Evolutionary conservation across 139 green algal species (phyloP).

Genomic region (Micractinium sp.): DNA sequence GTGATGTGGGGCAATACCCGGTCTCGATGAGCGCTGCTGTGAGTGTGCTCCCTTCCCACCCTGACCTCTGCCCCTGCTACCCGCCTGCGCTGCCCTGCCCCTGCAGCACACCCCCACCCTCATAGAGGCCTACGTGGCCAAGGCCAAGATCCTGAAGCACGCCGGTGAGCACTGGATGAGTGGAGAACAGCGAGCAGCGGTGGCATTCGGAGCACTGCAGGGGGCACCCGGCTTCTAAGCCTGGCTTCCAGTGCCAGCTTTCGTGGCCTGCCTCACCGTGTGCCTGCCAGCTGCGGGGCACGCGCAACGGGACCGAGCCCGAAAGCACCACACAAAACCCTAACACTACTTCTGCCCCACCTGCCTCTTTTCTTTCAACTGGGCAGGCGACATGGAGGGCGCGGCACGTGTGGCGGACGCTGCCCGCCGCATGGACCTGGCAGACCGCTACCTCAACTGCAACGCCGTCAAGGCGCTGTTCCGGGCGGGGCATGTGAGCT

Average conservation of each 20-base stretch:
- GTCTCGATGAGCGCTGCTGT: neutral
- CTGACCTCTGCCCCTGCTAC: neutral
- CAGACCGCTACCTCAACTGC: conserved; percentile 96
- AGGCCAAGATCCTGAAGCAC: conserved; percentile 78
- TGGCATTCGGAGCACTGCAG: too few relatives aligned
- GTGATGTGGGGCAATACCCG: too few relatives aligned
- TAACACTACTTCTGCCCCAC: neutral
- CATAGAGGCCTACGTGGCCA: conserved; percentile 77
- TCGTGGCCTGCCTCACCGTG: neutral
- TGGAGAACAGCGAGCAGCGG: too few relatives aligned
- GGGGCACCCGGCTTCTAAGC: neutral
- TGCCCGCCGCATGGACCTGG: conserved; percentile 82
- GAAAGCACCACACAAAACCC: too few relatives aligned
- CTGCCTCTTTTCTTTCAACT: neutral
- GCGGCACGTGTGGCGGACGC: conserved; percentile 72
- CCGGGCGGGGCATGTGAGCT: conserved; percentile 45
- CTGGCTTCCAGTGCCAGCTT: too few relatives aligned
- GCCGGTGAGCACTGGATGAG: conserved; percentile 49
- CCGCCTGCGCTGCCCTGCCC: neutral
- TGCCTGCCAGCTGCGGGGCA: neutral
- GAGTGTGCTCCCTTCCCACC: neutral
- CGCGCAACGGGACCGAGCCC: too few relatives aligned
- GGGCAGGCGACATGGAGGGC: conserved; percentile 51
- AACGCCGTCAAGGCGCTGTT: conserved; percentile 80
- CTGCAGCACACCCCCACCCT: conserved; percentile 67